Evolutionary conservation across 2,329 filamentous ascomycete species (phyloP).

Genomic region (Penicillium verrucosum): DNA sequence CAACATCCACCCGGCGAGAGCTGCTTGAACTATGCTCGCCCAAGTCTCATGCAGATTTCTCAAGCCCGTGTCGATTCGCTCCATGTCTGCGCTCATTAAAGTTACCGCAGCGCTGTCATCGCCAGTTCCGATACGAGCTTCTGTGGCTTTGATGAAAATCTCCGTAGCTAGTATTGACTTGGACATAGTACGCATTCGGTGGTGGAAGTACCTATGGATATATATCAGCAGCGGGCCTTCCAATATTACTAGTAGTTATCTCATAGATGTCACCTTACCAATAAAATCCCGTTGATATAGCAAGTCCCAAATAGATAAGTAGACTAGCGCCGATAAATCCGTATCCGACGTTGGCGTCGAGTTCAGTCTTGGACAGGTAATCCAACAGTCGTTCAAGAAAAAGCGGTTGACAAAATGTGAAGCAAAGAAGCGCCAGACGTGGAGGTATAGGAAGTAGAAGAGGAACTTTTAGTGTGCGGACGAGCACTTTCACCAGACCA

Average conservation of each 20-base stretch:
- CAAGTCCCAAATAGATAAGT: background rate
- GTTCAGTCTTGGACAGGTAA: background rate
- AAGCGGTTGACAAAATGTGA: background rate
- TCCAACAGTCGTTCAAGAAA: background rate
- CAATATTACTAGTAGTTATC: no score
- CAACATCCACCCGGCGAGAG: background rate
- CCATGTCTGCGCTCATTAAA: background rate
- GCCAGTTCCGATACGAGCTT: background rate
- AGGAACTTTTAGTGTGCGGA: background rate
- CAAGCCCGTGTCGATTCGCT: background rate
- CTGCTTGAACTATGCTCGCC: background rate
- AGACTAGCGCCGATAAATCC: background rate
- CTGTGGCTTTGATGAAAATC: background rate
- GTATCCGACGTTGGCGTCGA: background rate
- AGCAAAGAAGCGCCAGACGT: background rate
- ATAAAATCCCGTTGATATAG: background rate
- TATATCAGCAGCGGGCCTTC: background rate
- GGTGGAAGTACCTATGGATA: background rate
- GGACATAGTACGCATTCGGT: background rate
- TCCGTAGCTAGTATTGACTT: background rate
- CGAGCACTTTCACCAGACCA: background rate
- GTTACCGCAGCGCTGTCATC: background rate
- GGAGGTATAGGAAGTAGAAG: background rate
- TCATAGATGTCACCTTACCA: background rate
- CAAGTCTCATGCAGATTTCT: background rate